These are phyloP conservation scores for Fusarium veterinarium DNA, from an alignment of 2,329 filamentous ascomycete genomes.

Conservation along the genomic window DNA sequence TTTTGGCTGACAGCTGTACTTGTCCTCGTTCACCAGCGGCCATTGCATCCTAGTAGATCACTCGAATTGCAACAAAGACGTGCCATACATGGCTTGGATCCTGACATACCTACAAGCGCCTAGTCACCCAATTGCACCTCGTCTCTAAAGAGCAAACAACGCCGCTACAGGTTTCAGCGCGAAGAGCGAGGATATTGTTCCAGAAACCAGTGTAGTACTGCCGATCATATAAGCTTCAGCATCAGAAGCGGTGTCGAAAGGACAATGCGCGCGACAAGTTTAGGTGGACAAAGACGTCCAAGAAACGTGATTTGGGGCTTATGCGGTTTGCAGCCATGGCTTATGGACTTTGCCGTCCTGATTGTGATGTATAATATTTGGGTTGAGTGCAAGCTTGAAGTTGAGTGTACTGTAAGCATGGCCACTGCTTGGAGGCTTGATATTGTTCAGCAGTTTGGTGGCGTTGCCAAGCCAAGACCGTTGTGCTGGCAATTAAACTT, in stretches of 20 bases:
- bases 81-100: not conserved
- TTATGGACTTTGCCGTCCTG: not conserved
- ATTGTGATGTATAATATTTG: not conserved
- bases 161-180: not conserved
- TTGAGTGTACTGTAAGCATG: not conserved
- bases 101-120: too few relatives aligned
- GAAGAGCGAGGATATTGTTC: constrained; percentile 15
- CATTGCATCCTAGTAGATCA: not conserved
- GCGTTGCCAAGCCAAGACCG: constrained; percentile 8
- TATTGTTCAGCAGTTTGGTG: constrained; percentile 21
- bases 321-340: not conserved
- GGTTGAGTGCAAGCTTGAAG: not conserved
- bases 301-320: not conserved
- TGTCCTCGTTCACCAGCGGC: not conserved
- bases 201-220: not conserved
- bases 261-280: not conserved
- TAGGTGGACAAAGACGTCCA: not conserved
- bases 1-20: not conserved
- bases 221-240: not conserved
- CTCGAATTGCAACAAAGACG: constrained; percentile 2
- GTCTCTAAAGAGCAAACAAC: not conserved
- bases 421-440: constrained; percentile 7
- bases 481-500: not conserved
- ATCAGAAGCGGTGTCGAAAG: not conserved
- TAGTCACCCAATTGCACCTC: not conserved